These are phyloP conservation scores for Prinsepia uniflora DNA, from an alignment of 306 rosid species.

Conservation along the genomic window DNA sequence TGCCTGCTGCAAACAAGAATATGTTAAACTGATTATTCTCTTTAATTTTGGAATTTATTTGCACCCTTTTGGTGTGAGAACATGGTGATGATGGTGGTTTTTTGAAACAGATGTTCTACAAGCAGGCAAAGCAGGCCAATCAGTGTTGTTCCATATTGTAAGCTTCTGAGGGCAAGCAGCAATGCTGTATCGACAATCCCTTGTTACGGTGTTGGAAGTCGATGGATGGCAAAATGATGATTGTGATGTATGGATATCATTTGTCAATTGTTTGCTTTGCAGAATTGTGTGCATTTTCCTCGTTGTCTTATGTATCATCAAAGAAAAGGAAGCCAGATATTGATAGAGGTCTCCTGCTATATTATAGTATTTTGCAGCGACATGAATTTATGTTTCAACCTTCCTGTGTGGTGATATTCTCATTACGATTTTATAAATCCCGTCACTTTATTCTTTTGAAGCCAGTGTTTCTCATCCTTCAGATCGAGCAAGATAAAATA, in stretches of 20 bases:
- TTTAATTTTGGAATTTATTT: background rate
- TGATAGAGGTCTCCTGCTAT: constrained; percentile 27
- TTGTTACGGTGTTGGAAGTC: constrained; percentile 30
- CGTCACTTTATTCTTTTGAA: constrained; percentile 23
- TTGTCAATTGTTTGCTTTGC: constrained; percentile 52
- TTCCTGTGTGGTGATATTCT: constrained; percentile 36
- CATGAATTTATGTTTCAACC: constrained; percentile 20
- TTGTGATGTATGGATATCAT: constrained; percentile 51
- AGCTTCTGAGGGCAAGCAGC: constrained; percentile 31
- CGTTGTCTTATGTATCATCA: constrained; percentile 32
- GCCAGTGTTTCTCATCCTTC: background rate
- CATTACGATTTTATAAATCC: constrained; percentile 20
- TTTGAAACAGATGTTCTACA: constrained; percentile 97
- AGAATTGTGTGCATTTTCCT: constrained; percentile 39
- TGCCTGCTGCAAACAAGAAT: background rate
- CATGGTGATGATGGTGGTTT: constrained; percentile 20
- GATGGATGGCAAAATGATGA: constrained; percentile 40
- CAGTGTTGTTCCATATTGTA: constrained; percentile 82
- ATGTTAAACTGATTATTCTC: background rate
- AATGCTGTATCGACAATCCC: constrained; percentile 21
- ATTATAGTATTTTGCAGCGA: constrained; percentile 30
- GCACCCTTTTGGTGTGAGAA: constrained; percentile 19
- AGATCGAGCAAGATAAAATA: background rate
- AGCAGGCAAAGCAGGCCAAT: constrained; percentile 90
- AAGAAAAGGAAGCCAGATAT: constrained; percentile 34